phyloP scores from a whole-genome alignment of 148 eudicot species.

The Cornus controversa region DNA sequence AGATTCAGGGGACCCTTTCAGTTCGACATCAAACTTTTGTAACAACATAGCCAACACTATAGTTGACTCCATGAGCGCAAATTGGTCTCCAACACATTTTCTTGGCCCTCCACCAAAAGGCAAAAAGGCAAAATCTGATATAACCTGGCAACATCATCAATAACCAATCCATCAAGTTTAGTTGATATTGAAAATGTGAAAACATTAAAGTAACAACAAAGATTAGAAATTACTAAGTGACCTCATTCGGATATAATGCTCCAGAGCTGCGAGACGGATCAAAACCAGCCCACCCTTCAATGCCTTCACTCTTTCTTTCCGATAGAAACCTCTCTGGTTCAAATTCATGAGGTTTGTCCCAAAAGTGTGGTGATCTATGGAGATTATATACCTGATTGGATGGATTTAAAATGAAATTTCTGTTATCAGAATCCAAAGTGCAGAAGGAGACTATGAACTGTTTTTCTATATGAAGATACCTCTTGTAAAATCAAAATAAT shows the following conservation, averaged over 20 bases:
- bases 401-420: not conserved
- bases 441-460: not conserved
- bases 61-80: conserved; percentile 96
- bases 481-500: too few species aligned
- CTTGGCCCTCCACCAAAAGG: conserved; percentile 98
- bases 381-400: conserved; percentile 83
- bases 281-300: conserved; percentile 94
- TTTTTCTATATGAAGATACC: not conserved
- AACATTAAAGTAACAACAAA: not conserved
- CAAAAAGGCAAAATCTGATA: conserved; percentile 85
- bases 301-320: conserved; percentile 48
- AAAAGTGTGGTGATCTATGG: conserved; percentile 91
- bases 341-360: conserved; percentile 88
- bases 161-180: not conserved
- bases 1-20: conserved; percentile 70
- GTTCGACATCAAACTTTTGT: conserved; percentile 78
- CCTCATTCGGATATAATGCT: conserved; percentile 98
- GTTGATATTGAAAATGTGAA: not conserved
- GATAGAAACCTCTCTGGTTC: conserved; percentile 85
- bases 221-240: conserved; percentile 7
- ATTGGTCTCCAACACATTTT: conserved; percentile 96
- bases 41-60: conserved; percentile 78
- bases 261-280: conserved; percentile 97
- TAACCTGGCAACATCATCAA: conserved; percentile 46
- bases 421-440: not conserved